A percentile compares a stretch with the other conserved stretches of the same genome.
Evolutionary conservation across 139 green algal species (phyloP).

Genomic region (Chlorella sp.): DNA sequence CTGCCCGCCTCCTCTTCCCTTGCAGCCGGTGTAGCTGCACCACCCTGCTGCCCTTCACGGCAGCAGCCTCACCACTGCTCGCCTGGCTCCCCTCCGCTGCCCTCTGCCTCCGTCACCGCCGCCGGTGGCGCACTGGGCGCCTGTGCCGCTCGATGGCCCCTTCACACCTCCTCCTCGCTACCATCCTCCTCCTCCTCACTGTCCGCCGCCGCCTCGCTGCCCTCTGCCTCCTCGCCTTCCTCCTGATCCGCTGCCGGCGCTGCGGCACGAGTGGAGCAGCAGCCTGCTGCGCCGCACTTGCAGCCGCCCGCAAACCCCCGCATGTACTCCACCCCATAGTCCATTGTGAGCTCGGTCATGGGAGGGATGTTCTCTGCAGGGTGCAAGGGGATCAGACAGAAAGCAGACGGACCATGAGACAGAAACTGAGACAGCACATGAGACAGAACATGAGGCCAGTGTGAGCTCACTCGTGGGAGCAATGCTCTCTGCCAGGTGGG

Average conservation of each 20-base stretch:
- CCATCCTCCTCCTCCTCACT: neutral
- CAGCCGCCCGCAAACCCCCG: conserved; percentile 1
- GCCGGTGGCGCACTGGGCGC: neutral
- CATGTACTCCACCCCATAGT: conserved; percentile 48
- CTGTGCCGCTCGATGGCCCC: no score
- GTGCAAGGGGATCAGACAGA: neutral
- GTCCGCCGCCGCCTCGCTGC: no score
- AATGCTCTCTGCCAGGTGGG: neutral
- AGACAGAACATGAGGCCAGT: no score
- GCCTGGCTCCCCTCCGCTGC: no score
- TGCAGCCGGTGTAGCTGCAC: no score
- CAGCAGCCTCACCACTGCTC: no score
- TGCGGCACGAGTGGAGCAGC: neutral
- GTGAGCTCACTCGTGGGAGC: neutral
- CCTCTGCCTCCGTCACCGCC: neutral
- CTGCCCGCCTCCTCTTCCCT: neutral
- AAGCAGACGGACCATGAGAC: neutral
- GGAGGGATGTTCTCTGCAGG: conserved; percentile 46
- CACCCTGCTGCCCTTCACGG: no score
- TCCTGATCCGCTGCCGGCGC: no score
- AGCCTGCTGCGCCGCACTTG: conserved; percentile 36
- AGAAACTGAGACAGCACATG: neutral
- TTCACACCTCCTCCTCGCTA: neutral
- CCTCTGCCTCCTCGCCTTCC: no score
- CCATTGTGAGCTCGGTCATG: conserved; percentile 52